Percentiles rank a stretch among this genome's conserved stretches.
These are phyloP conservation scores for Apiospora rasikravindrae DNA, from an alignment of 2,329 filamentous ascomycete species.

Conservation along the genomic window DNA sequence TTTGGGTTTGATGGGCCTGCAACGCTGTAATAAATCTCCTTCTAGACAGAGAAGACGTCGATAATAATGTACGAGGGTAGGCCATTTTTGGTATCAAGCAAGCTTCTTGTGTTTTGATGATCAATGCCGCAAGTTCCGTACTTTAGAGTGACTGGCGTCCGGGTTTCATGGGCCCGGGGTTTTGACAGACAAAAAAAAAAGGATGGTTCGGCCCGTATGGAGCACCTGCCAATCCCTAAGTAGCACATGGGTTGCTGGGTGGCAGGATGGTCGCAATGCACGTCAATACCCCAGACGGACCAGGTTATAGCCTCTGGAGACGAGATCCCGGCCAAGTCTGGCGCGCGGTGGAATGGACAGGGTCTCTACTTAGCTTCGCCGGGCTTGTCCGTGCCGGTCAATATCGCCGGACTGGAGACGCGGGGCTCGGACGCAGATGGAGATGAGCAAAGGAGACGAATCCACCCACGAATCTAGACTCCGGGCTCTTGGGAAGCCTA, in stretches of 20 bases:
- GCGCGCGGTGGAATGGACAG: neutral
- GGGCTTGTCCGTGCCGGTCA: slow-evolving; percentile 2
- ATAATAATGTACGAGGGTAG: no score
- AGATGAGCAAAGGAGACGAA: neutral
- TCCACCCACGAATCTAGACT: neutral
- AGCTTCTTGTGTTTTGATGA: no score
- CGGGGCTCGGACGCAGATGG: neutral
- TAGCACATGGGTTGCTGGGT: neutral
- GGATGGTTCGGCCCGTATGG: neutral
- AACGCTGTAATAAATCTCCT: no score
- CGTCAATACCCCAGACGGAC: neutral
- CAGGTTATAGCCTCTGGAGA: neutral
- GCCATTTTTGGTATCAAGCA: no score
- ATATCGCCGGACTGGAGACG: neutral
- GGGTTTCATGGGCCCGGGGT: no score
- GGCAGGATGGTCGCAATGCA: neutral
- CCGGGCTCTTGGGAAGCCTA: neutral
- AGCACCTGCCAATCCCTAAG: neutral
- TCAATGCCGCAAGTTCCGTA: no score
- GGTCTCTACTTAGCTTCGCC: neutral
- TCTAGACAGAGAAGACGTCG: no score
- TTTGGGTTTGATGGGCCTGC: no score
- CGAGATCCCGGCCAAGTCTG: neutral
- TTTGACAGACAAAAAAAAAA: neutral
- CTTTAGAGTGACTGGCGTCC: no score